A percentile compares a stretch with the other conserved stretches of the same genome.
These are phyloP conservation scores for Coleophoma crateriformis DNA, from an alignment of 2,329 filamentous ascomycete species.

Conservation along the genomic window DNA sequence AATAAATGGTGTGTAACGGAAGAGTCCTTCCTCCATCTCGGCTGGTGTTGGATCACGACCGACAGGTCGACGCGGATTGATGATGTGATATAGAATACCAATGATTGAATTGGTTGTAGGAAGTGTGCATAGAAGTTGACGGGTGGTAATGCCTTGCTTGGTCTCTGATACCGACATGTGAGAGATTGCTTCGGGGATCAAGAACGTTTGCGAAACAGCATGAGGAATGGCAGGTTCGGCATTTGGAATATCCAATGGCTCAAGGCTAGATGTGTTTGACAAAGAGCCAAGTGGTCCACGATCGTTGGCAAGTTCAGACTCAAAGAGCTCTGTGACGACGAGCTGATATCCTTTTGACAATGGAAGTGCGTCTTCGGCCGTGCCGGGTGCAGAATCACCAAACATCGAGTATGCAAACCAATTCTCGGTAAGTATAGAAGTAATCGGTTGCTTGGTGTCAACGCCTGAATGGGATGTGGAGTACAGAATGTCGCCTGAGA, in stretches of 20 bases:
- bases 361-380: conserved; percentile 47
- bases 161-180: conserved; percentile 83
- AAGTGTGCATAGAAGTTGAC: conserved; percentile 75
- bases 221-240: conserved; percentile 57
- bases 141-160: conserved; percentile 82
- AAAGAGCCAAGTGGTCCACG: conserved; percentile 69
- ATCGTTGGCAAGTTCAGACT: conserved; percentile 77
- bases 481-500: conserved; percentile 76
- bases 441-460: conserved; percentile 67
- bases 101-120: conserved; percentile 69
- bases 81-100: conserved; percentile 69
- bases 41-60: conserved; percentile 74
- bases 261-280: conserved; percentile 72
- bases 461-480: conserved; percentile 67
- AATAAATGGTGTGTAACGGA: conserved; percentile 68
- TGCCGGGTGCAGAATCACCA: conserved; percentile 50
- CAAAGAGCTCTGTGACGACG: conserved; percentile 82
- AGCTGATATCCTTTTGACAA: conserved; percentile 79
- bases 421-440: conserved; percentile 83
- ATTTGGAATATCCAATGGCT: conserved; percentile 52
- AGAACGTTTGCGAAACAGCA: conserved; percentile 73
- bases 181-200: conserved; percentile 74
- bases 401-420: conserved; percentile 89
- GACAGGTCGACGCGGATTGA: conserved; percentile 83
- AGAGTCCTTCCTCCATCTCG: conserved; percentile 79